These are phyloP conservation scores for Blastocystis sp. DNA, from an alignment of 352 stramenopile genomes.

Conservation along the genomic window DNA sequence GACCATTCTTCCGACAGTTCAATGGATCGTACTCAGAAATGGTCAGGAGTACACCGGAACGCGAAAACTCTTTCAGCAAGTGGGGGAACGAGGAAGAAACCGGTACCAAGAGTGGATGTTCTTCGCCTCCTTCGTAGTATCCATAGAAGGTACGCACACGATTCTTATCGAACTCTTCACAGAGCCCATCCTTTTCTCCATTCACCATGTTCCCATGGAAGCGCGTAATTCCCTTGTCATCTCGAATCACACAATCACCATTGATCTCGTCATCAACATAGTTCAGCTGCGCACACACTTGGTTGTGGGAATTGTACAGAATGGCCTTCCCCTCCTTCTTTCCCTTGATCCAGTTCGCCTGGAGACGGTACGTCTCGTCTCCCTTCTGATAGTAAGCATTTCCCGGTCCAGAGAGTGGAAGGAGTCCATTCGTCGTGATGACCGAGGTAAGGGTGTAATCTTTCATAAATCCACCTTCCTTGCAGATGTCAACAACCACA, in stretches of 20 bases:
- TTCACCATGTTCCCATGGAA: background rate
- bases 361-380: background rate
- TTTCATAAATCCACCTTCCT: background rate
- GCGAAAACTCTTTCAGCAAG: background rate
- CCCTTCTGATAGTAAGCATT: background rate
- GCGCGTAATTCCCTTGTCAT: background rate
- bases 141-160: background rate
- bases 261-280: background rate
- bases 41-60: background rate
- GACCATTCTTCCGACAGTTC: background rate
- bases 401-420: background rate
- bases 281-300: background rate
- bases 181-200: background rate
- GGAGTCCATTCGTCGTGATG: background rate
- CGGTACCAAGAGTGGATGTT: background rate
- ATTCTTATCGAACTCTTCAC: background rate
- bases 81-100: background rate
- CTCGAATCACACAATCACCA: background rate
- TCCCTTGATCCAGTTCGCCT: background rate
- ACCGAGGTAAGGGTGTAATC: background rate
- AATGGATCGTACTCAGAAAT: background rate
- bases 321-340: background rate
- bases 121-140: background rate
- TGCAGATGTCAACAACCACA: too few relatives aligned
- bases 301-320: background rate